Percentiles rank a stretch among this genome's conserved stretches.
Evolutionary conservation across 106 monocot genomes (phyloP).

Genomic region (Phalaenopsis equestris): DNA sequence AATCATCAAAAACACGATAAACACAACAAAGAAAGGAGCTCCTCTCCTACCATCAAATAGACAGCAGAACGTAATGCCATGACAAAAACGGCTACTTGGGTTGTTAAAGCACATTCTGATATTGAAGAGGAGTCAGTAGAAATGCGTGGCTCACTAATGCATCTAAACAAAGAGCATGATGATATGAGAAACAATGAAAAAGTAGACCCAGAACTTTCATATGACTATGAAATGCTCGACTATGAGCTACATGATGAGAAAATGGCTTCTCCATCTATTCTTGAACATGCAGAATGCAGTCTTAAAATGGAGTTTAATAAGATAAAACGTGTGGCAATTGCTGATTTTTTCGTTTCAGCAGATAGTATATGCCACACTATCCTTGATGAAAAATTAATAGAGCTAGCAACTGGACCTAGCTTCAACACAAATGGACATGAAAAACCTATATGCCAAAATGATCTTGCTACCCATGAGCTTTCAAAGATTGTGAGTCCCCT

Average conservation of each 20-base stretch:
- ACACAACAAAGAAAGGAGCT: neutral
- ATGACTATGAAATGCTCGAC: neutral
- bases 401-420: neutral
- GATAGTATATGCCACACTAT: neutral
- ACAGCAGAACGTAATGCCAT: neutral
- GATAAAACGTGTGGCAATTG: neutral
- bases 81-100: neutral
- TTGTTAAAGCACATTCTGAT: slow-evolving; percentile 3
- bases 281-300: neutral
- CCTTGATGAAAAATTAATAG: neutral
- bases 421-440: neutral
- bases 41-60: neutral
- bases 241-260: neutral
- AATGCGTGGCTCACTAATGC: neutral
- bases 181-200: neutral
- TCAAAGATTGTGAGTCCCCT: no score
- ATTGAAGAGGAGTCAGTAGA: neutral
- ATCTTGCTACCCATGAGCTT: neutral
- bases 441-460: neutral
- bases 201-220: neutral
- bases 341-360: neutral
- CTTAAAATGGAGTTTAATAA: neutral
- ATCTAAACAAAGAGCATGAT: neutral
- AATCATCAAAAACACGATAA: neutral
- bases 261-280: neutral